Percentiles rank a stretch among this genome's conserved stretches.
Evolutionary conservation across 805 yeast genomes (phyloP).

Genomic region (Lipomyces kockii): DNA sequence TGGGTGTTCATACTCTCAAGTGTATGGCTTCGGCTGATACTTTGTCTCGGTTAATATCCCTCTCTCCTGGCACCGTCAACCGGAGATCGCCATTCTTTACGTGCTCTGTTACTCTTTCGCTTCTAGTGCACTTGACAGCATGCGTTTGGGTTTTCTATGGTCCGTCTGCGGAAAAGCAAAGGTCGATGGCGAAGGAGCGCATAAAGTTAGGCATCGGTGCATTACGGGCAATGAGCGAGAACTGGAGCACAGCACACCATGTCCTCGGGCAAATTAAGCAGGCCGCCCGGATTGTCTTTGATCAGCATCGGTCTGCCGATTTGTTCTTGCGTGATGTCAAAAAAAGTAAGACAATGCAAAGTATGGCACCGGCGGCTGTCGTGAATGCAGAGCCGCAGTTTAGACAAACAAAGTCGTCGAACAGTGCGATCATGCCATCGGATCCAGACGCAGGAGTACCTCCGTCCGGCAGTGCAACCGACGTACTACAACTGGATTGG

Average conservation of each 20-base stretch:
- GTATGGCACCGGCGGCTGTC: neutral
- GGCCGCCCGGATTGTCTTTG: constrained; percentile 18
- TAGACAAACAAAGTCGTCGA: neutral
- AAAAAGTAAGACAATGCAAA: neutral
- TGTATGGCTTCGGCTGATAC: constrained; percentile 22
- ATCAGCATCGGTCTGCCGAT: constrained; percentile 15
- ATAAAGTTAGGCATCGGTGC: constrained; percentile 19
- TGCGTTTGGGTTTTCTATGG: constrained; percentile 27
- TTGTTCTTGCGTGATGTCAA: neutral
- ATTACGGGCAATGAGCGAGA: constrained; percentile 13
- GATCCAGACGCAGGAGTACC: neutral
- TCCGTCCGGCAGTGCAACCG: neutral
- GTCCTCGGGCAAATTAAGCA: constrained; percentile 16
- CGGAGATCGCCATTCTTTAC: constrained; percentile 28
- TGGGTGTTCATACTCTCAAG: constrained; percentile 13
- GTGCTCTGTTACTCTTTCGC: constrained; percentile 18
- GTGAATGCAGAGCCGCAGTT: neutral
- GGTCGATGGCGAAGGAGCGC: constrained; percentile 16
- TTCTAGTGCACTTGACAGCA: constrained; percentile 21
- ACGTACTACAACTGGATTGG: neutral
- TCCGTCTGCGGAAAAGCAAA: neutral
- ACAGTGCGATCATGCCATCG: neutral
- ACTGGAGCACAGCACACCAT: constrained; percentile 24
- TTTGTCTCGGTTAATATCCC: constrained; percentile 13
- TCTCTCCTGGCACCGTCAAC: constrained; percentile 16